A percentile compares a stretch with the other conserved stretches of the same genome.
phyloP scores from a whole-genome alignment of 257 asterid genomes.

The Nicotiana attenuata region DNA sequence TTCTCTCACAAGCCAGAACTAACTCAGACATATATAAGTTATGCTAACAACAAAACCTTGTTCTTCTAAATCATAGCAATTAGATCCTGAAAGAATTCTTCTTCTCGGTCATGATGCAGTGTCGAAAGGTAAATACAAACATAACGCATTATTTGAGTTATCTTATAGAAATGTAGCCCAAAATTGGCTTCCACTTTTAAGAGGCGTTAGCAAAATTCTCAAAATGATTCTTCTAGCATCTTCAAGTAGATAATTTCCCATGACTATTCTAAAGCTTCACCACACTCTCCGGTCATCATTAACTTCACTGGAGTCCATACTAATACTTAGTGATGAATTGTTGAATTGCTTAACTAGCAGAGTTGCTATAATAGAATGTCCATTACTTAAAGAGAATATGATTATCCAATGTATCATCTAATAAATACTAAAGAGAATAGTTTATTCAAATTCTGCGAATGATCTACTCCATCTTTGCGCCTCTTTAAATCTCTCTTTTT shows the following conservation, averaged over 20 bases:
- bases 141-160: no score
- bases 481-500: background rate
- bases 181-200: background rate
- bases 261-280: background rate
- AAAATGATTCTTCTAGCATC: background rate
- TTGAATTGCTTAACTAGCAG: background rate
- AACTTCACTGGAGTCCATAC: background rate
- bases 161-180: background rate
- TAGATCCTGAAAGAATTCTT: no score
- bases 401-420: no score
- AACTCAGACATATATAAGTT: background rate
- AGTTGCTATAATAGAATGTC: no score
- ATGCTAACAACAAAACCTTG: background rate
- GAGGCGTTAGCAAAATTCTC: background rate
- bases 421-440: no score
- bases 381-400: no score
- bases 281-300: background rate
- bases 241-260: background rate
- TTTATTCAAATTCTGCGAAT: background rate
- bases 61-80: background rate
- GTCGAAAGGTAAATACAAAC: background rate
- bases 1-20: background rate
- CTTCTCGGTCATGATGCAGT: background rate
- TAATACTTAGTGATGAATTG: background rate
- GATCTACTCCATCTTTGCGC: background rate